Conservation (phyloP, 805 yeast species). For the Saturnispora serradocipensis region DNA sequence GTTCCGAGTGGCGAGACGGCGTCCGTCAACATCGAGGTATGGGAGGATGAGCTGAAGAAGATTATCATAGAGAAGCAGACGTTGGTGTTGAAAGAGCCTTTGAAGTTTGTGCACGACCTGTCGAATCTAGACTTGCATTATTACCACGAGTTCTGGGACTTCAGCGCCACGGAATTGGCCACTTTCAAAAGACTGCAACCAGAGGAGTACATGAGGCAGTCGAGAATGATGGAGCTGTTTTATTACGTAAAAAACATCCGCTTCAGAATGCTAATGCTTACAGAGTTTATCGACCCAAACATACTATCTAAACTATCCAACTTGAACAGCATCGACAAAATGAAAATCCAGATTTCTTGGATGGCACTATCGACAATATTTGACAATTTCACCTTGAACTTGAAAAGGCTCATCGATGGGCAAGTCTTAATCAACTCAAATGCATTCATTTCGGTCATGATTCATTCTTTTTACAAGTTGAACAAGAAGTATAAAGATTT, state of each 20-base stretch:
- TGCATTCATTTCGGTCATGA: conserved; percentile 2
- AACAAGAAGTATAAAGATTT: conserved; percentile 8
- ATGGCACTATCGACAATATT: conserved; percentile 7
- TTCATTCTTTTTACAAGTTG: conserved; percentile 4
- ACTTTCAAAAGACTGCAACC: conserved; percentile 1
- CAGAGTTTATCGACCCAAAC: conserved; percentile 7
- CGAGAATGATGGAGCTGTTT: conserved; percentile 8
- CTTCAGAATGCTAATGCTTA: conserved; percentile 6
- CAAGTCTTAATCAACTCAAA: conserved; percentile 4
- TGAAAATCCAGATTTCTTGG: conserved; percentile 8
- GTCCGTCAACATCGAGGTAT: background rate
- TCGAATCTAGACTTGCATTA: conserved; percentile 4
- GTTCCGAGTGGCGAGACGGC: conserved; percentile 1
- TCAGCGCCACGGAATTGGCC: background rate
- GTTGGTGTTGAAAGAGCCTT: background rate
- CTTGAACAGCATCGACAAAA: conserved; percentile 2
- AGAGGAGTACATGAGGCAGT: conserved; percentile 7
- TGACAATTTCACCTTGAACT: conserved; percentile 3
- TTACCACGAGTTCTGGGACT: conserved; percentile 8
- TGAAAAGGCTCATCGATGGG: conserved; percentile 6
- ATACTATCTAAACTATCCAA: conserved; percentile 2
- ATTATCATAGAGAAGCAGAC: background rate
- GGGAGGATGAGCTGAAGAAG: conserved; percentile 3
- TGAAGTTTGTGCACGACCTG: conserved; percentile 2
- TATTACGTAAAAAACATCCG: conserved; percentile 8